These are phyloP conservation scores for Albizia julibrissin DNA, from an alignment of 306 rosid genomes.

Conservation along the genomic window DNA sequence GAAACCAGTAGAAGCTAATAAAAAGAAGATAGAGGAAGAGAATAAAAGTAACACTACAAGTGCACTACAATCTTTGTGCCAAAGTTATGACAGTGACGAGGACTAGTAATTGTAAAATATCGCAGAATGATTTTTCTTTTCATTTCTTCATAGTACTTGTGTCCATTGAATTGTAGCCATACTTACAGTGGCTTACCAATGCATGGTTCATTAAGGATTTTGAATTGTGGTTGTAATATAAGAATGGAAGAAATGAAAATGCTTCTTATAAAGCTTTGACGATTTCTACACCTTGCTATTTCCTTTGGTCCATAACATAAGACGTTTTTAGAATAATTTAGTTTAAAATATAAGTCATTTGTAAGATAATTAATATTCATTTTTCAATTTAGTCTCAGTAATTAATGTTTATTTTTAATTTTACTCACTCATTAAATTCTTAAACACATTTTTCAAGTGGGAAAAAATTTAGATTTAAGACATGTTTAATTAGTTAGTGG, in stretches of 20 bases:
- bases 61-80: slow-evolving; percentile 54
- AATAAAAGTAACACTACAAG: slow-evolving; percentile 11
- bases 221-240: not conserved
- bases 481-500: no score
- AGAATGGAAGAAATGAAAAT: not conserved
- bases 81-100: slow-evolving; percentile 56
- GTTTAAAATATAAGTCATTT: no score
- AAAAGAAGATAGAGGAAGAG: slow-evolving; percentile 36
- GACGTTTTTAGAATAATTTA: no score
- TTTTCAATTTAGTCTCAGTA: no score
- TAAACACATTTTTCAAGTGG: no score
- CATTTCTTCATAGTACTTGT: not conserved
- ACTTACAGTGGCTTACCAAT: not conserved
- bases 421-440: no score
- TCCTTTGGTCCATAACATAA: no score
- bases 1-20: slow-evolving; percentile 49
- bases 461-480: fast-evolving
- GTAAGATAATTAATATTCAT: no score
- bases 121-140: not conserved
- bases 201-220: not conserved
- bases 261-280: no score
- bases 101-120: slow-evolving; percentile 37
- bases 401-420: no score
- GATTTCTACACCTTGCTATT: not conserved
- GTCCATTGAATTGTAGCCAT: not conserved